phyloP scores from a whole-genome alignment of 257 asterid species.

The Plantago ovata region DNA sequence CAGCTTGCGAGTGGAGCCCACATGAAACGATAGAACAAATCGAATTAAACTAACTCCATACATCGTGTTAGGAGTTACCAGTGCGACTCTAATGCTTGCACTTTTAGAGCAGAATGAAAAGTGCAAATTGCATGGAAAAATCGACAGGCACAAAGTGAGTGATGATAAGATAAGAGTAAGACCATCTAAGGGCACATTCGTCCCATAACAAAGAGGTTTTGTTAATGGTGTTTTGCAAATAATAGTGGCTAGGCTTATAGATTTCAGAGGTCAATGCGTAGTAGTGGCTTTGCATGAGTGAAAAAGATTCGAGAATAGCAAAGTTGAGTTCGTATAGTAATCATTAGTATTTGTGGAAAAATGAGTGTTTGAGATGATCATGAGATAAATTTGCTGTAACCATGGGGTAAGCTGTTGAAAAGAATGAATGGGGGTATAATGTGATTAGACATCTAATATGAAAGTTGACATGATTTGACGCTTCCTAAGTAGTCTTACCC shows the following conservation, averaged over 20 bases:
- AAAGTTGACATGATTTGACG: constrained; percentile 3
- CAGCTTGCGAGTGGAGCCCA: too few relatives aligned
- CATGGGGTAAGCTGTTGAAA: constrained; percentile 10
- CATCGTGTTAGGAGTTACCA: too few relatives aligned
- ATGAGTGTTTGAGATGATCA: constrained; percentile 17
- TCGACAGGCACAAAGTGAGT: too few relatives aligned
- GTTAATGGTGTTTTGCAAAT: constrained; percentile 10
- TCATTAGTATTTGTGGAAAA: constrained; percentile 22
- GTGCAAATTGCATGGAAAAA: too few relatives aligned
- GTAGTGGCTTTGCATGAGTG: constrained; percentile 13
- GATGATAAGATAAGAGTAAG: too few relatives aligned
- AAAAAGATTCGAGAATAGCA: constrained; percentile 24
- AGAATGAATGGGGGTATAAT: constrained; percentile 19
- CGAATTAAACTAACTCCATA: too few relatives aligned
- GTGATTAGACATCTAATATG: constrained; percentile 26
- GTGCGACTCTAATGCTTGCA: too few relatives aligned
- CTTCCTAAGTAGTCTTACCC: constrained; percentile 14
- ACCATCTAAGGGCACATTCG: constrained; percentile 3
- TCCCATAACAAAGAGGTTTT: constrained; percentile 6
- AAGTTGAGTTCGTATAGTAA: constrained; percentile 19
- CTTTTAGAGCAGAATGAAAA: too few relatives aligned
- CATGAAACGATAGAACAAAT: too few relatives aligned
- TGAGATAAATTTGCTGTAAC: constrained; percentile 7
- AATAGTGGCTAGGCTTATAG: constrained; percentile 27
- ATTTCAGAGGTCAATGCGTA: constrained; percentile 24